A percentile compares a stretch with the other conserved stretches of the same genome.
phyloP scores from a whole-genome alignment of 805 yeast species.

The Ogataea pilisensis region DNA sequence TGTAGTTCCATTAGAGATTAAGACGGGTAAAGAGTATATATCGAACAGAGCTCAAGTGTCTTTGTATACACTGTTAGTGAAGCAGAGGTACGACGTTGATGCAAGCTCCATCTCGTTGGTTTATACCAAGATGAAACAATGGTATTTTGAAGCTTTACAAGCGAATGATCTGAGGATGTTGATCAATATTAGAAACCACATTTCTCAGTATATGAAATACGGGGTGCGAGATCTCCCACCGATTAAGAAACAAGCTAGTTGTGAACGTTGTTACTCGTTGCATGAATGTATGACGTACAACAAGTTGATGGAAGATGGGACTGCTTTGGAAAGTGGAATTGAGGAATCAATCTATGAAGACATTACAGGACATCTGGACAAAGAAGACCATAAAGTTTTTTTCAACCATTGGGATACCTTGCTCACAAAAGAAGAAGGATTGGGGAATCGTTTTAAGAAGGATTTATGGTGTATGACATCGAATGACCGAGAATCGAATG shows the following conservation, averaged over 20 bases:
- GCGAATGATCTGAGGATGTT: constrained; percentile 60
- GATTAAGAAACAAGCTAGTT: constrained; percentile 44
- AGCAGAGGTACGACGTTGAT: constrained; percentile 73
- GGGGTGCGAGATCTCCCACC: constrained; percentile 51
- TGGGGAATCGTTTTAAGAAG: constrained; percentile 45
- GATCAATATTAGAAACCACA: constrained; percentile 64
- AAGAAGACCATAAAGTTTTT: constrained; percentile 45
- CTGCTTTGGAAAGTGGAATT: constrained; percentile 50
- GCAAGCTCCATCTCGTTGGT: constrained; percentile 63
- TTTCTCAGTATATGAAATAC: constrained; percentile 56
- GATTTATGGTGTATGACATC: constrained; percentile 68
- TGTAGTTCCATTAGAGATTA: constrained; percentile 81
- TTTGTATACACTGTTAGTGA: constrained; percentile 70
- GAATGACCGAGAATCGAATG: constrained; percentile 52
- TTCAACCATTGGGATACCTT: constrained; percentile 71
- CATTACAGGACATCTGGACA: constrained; percentile 47
- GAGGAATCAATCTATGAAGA: constrained; percentile 41
- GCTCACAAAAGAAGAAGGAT: constrained; percentile 69
- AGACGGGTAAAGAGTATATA: constrained; percentile 69
- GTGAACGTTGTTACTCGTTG: constrained; percentile 58
- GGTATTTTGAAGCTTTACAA: constrained; percentile 37
- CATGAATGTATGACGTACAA: constrained; percentile 63
- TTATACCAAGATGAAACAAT: constrained; percentile 62
- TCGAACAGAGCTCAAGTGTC: constrained; percentile 85
- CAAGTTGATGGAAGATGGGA: constrained; percentile 56